Conservation (phyloP, 2,329 filamentous ascomycete species). For the Emericellopsis atlantica region DNA sequence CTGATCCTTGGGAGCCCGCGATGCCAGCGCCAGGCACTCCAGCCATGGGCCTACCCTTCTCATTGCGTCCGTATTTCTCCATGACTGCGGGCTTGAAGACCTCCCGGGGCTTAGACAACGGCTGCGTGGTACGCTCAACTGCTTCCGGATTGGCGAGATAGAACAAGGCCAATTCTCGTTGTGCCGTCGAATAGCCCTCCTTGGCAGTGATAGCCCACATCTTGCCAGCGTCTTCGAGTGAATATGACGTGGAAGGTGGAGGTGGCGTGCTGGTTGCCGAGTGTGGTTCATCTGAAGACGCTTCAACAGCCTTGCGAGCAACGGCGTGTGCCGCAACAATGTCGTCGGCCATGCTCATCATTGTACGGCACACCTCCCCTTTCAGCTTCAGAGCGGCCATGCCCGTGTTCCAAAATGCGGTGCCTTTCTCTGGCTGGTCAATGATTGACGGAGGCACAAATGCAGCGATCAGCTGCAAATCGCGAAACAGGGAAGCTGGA, state of each 20-base stretch:
- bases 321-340: conserved; percentile 50
- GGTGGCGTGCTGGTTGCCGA: conserved; percentile 25
- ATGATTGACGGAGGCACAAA: conserved; percentile 49
- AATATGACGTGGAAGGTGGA: conserved; percentile 47
- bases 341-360: conserved; percentile 48
- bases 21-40: conserved; percentile 9
- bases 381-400: conserved; percentile 82
- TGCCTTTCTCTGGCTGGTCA: conserved; percentile 51
- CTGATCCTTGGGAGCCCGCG: conserved; percentile 11
- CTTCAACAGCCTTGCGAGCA: conserved; percentile 34
- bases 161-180: conserved; percentile 85
- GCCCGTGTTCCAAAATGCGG: conserved; percentile 83
- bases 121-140: conserved; percentile 66
- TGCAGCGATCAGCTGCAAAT: conserved; percentile 62
- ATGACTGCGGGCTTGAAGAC: conserved; percentile 86
- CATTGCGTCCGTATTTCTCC: conserved; percentile 45
- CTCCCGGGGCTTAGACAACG: conserved; percentile 71
- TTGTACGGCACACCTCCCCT: conserved; percentile 73
- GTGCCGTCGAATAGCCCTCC: conserved; percentile 71
- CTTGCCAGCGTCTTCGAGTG: conserved; percentile 66
- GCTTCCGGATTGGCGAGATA: conserved; percentile 88
- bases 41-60: conserved; percentile 11
- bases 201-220: conserved; percentile 93
- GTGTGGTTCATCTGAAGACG: conserved; percentile 14
- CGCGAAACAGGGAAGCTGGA: conserved; percentile 71